These are phyloP conservation scores for Epichloe aotearoae DNA, from an alignment of 2,329 filamentous ascomycete genomes.

Conservation along the genomic window DNA sequence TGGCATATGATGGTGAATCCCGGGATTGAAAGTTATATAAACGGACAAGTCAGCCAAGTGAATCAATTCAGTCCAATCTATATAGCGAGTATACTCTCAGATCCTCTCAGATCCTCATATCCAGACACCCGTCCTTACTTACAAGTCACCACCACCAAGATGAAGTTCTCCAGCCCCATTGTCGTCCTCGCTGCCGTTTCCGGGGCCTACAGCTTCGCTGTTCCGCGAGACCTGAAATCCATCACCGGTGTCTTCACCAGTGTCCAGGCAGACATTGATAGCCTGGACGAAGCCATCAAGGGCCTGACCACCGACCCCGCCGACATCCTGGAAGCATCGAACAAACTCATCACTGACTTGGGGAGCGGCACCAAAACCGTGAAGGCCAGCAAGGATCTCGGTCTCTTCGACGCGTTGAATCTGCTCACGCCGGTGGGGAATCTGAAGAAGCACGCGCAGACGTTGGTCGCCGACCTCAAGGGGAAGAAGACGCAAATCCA, in stretches of 20 bases:
- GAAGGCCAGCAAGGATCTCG: too few relatives aligned
- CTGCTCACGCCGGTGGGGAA: not conserved
- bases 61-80: too few relatives aligned
- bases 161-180: slow-evolving; percentile 3
- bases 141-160: not conserved
- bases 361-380: not conserved
- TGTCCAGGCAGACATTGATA: not conserved
- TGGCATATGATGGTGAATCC: too few relatives aligned
- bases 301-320: not conserved
- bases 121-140: too few relatives aligned
- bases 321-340: not conserved
- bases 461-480: not conserved
- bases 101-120: too few relatives aligned
- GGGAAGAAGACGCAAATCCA: not conserved
- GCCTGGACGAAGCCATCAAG: not conserved
- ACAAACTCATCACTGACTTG: not conserved
- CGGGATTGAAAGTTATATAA: too few relatives aligned
- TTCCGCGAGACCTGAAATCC: not conserved
- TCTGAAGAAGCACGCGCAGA: slow-evolving; percentile 2
- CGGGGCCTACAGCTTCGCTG: not conserved
- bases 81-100: too few relatives aligned
- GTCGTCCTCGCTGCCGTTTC: not conserved
- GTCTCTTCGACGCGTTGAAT: too few relatives aligned
- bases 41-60: too few relatives aligned
- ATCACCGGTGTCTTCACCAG: not conserved